These are phyloP conservation scores for Echeveria elegans DNA, from an alignment of 164 flowering plant genomes.

Conservation along the genomic window DNA sequence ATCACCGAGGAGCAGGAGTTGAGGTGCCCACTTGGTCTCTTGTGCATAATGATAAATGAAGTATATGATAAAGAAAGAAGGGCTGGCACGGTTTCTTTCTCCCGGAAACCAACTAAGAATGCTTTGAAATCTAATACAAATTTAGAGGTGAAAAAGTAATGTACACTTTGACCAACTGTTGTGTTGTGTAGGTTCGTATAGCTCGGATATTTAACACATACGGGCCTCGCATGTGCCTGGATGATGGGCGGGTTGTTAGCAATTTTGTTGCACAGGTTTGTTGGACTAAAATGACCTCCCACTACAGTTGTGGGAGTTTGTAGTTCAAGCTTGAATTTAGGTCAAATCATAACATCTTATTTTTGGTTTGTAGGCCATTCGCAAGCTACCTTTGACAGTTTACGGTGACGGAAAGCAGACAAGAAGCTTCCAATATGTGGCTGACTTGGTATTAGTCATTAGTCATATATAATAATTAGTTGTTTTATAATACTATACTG, in stretches of 20 bases:
- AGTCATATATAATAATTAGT: background rate
- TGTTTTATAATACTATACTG: background rate
- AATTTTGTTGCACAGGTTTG: constrained; percentile 91
- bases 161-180: background rate
- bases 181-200: constrained; percentile 64
- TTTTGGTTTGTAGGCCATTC: constrained; percentile 46
- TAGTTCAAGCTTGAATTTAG: background rate
- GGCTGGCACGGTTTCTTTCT: background rate
- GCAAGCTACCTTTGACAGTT: constrained; percentile 79
- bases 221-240: constrained; percentile 94
- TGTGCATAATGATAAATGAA: background rate
- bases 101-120: background rate
- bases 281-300: constrained; percentile 15
- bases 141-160: background rate
- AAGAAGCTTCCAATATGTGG: constrained; percentile 84
- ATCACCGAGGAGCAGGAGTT: constrained; percentile 78
- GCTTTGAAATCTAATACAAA: background rate
- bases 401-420: constrained; percentile 96
- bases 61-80: background rate
- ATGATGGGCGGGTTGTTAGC: too few relatives aligned
- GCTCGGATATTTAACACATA: constrained; percentile 93
- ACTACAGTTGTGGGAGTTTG: background rate
- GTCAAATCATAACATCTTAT: background rate
- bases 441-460: constrained; percentile 62
- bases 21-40: constrained; percentile 37